phyloP scores from a whole-genome alignment of 2,329 filamentous ascomycete species.

The Aureobasidium sp. region DNA sequence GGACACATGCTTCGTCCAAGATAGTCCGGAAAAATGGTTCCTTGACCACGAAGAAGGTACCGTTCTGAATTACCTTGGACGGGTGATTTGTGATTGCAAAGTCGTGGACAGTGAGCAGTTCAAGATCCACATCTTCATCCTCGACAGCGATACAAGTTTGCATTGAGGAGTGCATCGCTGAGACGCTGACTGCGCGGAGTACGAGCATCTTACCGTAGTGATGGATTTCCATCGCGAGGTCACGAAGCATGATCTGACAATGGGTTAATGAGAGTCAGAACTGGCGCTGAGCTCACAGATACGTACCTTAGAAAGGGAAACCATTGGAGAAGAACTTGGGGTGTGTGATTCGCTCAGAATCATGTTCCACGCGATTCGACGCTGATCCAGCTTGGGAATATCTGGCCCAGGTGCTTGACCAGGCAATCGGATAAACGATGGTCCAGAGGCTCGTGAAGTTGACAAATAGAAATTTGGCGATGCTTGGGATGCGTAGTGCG shows the following conservation, averaged over 20 bases:
- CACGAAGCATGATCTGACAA: neutral
- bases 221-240: slow-evolving; percentile 6
- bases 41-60: slow-evolving; percentile 6
- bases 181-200: neutral
- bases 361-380: slow-evolving; percentile 16
- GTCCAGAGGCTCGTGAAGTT: neutral
- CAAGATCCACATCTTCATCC: neutral
- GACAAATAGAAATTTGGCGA: too few relatives aligned
- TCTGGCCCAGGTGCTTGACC: neutral
- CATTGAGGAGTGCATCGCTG: slow-evolving; percentile 3
- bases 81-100: neutral
- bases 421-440: neutral
- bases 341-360: slow-evolving; percentile 6
- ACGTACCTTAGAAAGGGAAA: neutral
- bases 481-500: neutral
- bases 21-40: slow-evolving; percentile 5
- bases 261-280: neutral
- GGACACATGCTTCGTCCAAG: slow-evolving; percentile 4
- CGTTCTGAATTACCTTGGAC: neutral
- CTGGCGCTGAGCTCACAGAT: too few relatives aligned
- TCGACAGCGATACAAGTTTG: slow-evolving; percentile 11
- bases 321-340: neutral
- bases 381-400: neutral
- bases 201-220: slow-evolving; percentile 7
- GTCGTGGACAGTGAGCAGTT: slow-evolving; percentile 2